phyloP scores from a whole-genome alignment of 768 basidiomycete genomes.

The Sistotremastrum niveocremeum region DNA sequence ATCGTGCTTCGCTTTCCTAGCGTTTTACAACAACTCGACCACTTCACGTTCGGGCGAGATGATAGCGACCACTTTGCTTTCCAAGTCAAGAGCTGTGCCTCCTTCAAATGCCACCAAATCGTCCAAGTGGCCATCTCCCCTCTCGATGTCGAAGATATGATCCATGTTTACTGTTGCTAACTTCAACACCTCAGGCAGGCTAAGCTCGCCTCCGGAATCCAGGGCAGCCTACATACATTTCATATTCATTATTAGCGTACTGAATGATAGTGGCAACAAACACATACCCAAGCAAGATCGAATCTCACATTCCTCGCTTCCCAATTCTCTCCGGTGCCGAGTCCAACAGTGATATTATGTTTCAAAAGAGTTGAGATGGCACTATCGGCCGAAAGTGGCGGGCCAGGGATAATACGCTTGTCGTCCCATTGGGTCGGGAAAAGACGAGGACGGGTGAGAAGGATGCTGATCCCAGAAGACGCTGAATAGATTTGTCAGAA shows the following conservation, averaged over 20 bases:
- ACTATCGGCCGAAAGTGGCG: slow-evolving; percentile 34
- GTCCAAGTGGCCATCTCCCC: slow-evolving; percentile 5
- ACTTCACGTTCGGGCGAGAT: slow-evolving; percentile 12
- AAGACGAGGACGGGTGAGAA: slow-evolving; percentile 21
- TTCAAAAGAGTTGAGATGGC: slow-evolving; percentile 38
- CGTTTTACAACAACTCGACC: slow-evolving; percentile 17
- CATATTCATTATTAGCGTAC: too few species aligned
- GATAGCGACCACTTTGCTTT: slow-evolving; percentile 19
- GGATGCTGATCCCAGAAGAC: slow-evolving; percentile 20
- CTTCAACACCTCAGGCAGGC: too few species aligned
- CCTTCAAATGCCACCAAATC: slow-evolving; percentile 20
- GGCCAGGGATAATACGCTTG: slow-evolving; percentile 17
- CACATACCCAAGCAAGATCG: slow-evolving; percentile 71
- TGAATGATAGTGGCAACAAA: neutral
- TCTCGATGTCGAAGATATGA: too few species aligned
- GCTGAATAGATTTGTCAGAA: neutral
- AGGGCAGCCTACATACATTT: too few species aligned
- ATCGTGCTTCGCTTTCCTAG: slow-evolving; percentile 1
- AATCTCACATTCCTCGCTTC: slow-evolving; percentile 64
- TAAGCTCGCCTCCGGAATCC: too few species aligned
- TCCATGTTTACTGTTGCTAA: too few species aligned
- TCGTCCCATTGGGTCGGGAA: slow-evolving; percentile 23
- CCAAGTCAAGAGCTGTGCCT: slow-evolving; percentile 15
- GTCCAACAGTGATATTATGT: slow-evolving; percentile 48
- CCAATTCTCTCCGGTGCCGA: slow-evolving; percentile 46